These are phyloP conservation scores for Acanthochlamys bracteata DNA, from an alignment of 106 monocot genomes.

Conservation along the genomic window DNA sequence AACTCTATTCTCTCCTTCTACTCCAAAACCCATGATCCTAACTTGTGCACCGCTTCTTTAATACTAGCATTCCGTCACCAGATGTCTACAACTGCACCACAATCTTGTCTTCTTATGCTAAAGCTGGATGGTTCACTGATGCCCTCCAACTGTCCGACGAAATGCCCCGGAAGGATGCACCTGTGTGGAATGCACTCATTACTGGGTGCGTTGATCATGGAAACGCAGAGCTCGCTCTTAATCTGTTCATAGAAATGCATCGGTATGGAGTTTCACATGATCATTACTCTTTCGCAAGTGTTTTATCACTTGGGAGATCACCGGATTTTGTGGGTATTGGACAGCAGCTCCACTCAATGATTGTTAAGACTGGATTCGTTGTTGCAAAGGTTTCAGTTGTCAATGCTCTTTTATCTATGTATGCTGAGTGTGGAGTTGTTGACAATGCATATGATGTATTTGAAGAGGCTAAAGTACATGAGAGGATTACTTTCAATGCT, in stretches of 20 bases:
- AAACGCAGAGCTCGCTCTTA: constrained; percentile 1
- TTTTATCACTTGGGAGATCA: constrained; percentile 19
- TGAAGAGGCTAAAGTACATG: constrained; percentile 6
- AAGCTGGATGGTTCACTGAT: constrained; percentile 3
- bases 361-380: constrained; percentile 21
- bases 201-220: constrained; percentile 16
- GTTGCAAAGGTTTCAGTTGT: constrained; percentile 15
- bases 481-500: constrained; percentile 28
- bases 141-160: constrained; percentile 28
- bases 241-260: constrained; percentile 24
- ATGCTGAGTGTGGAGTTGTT: constrained; percentile 20
- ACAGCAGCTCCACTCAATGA: constrained; percentile 29
- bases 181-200: constrained; percentile 31
- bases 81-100: constrained; percentile 31
- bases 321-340: constrained; percentile 8
- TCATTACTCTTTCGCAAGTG: constrained; percentile 19
- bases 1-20: constrained; percentile 44
- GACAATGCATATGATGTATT: constrained; percentile 19
- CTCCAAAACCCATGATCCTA: constrained; percentile 18
- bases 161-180: constrained; percentile 11
- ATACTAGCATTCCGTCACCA: constrained; percentile 8
- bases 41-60: constrained; percentile 12
- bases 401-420: constrained; percentile 32
- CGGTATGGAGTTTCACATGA: constrained; percentile 13
- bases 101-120: constrained; percentile 22